Conservation (phyloP, 306 rosid genomes). For the Cajanus cajan region DNA sequence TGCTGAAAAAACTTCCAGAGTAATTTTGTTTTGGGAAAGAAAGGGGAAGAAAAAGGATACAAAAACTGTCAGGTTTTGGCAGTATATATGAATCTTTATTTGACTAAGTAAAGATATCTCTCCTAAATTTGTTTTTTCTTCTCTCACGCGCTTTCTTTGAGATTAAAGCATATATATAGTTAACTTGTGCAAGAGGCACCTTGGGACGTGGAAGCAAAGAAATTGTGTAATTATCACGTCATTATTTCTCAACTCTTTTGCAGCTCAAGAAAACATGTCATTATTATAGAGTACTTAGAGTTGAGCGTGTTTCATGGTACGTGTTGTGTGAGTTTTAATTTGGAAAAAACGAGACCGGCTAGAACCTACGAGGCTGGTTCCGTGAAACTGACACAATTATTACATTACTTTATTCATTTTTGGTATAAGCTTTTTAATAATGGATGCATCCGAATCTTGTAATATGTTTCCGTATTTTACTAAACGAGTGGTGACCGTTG, state of each 20-base stretch:
- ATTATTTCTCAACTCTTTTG: background rate
- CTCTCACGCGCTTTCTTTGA: background rate
- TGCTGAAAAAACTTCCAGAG: background rate
- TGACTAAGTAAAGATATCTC: constrained; percentile 20
- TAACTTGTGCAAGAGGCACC: no score
- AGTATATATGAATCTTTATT: background rate
- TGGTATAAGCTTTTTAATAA: background rate
- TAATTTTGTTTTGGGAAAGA: background rate
- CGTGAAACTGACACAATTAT: constrained; percentile 28
- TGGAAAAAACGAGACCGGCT: background rate
- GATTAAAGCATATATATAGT: background rate
- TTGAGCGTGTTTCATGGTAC: constrained; percentile 40
- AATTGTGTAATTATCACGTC: no score
- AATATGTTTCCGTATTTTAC: background rate
- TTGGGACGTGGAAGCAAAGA: no score
- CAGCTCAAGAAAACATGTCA: background rate
- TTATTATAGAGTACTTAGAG: background rate
- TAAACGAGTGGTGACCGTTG: background rate
- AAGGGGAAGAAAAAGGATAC: background rate
- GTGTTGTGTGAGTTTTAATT: constrained; percentile 31
- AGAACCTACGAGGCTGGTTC: constrained; percentile 52
- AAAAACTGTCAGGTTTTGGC: background rate
- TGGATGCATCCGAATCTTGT: background rate
- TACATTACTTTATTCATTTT: background rate
- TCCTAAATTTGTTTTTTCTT: background rate